phyloP scores from a whole-genome alignment of 176 grass and related monocot genomes.

The Cocos nucifera region DNA sequence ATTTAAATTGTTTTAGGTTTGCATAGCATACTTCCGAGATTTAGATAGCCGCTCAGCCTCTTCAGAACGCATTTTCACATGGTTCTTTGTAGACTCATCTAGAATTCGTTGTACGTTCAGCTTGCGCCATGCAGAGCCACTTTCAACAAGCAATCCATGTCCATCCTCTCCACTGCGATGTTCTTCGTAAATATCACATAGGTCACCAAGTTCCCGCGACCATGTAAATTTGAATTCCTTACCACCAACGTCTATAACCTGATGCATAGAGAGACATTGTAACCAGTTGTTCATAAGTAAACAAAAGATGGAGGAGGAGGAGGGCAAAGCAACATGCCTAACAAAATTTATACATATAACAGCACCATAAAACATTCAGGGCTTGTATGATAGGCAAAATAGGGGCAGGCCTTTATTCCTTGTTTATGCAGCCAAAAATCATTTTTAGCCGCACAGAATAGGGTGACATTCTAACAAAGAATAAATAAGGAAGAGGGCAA shows the following conservation, averaged over 20 bases:
- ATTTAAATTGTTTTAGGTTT: constrained; percentile 27
- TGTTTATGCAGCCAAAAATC: no score
- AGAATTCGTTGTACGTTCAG: constrained; percentile 89
- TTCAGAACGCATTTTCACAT: constrained; percentile 91
- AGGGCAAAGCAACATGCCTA: no score
- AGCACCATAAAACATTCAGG: no score
- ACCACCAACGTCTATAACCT: constrained; percentile 84
- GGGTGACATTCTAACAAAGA: no score
- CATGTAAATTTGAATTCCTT: constrained; percentile 90
- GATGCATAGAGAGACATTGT: constrained; percentile 17
- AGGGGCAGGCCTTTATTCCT: no score
- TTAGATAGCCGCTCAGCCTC: constrained; percentile 81
- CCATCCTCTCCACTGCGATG: constrained; percentile 59
- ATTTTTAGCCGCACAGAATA: no score
- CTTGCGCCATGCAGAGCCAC: constrained; percentile 86
- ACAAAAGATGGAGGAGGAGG: no score
- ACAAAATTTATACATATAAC: no score
- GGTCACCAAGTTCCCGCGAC: constrained; percentile 52
- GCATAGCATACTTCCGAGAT: constrained; percentile 84
- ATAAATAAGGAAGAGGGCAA: no score
- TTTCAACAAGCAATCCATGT: constrained; percentile 80
- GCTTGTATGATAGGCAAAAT: no score
- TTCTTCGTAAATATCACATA: constrained; percentile 98
- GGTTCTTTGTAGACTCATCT: constrained; percentile 90
- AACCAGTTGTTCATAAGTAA: no score